These are phyloP conservation scores for Cystobasidium tubakii DNA, from an alignment of 768 basidiomycete genomes.

Conservation along the genomic window DNA sequence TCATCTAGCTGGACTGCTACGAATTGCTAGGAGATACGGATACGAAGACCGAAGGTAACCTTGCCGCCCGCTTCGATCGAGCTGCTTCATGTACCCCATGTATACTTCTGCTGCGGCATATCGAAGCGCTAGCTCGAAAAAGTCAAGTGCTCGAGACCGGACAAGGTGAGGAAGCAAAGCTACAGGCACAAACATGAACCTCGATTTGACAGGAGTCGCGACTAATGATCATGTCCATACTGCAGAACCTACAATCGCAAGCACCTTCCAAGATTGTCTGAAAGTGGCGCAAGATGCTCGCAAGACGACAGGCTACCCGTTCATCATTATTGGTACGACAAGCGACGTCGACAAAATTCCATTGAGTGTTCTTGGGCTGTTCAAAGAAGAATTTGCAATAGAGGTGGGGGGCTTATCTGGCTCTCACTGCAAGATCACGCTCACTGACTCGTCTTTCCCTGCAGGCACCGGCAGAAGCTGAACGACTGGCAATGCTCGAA, in stretches of 20 bases:
- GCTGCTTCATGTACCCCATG: constrained; percentile 76
- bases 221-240: background rate
- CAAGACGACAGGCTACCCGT: constrained; percentile 63
- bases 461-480: constrained; percentile 73
- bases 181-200: background rate
- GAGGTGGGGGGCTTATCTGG: constrained; percentile 55
- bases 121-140: constrained; percentile 70
- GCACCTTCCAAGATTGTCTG: constrained; percentile 62
- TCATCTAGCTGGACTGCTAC: constrained; percentile 79
- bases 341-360: constrained; percentile 64
- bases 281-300: constrained; percentile 58
- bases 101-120: constrained; percentile 68
- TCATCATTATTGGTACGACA: constrained; percentile 69
- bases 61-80: constrained; percentile 69
- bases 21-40: constrained; percentile 72
- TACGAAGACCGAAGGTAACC: constrained; percentile 64
- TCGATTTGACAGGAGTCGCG: no score
- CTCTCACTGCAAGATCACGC: background rate
- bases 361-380: constrained; percentile 60
- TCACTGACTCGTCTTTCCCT: background rate
- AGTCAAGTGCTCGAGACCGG: constrained; percentile 62
- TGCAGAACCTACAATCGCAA: constrained; percentile 59
- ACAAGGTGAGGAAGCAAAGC: constrained; percentile 55
- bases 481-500: constrained; percentile 61
- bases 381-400: constrained; percentile 77